These are phyloP conservation scores for Globisporangium nodosum DNA, from an alignment of 352 stramenopile genomes.

Conservation along the genomic window DNA sequence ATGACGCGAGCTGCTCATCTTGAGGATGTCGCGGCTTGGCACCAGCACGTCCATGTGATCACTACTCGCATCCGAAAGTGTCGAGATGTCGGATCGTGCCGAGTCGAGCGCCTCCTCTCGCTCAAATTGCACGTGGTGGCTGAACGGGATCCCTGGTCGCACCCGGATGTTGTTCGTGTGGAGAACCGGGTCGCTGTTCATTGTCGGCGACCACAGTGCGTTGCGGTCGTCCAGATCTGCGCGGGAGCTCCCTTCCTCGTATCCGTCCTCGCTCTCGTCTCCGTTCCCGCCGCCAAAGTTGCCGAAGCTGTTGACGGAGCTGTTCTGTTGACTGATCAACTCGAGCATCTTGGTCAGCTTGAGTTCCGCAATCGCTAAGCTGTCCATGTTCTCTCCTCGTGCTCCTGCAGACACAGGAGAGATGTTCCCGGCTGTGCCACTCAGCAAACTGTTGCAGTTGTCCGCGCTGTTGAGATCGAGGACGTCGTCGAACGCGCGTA, in stretches of 20 bases:
- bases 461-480: conserved; percentile 23
- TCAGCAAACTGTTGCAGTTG: conserved; percentile 1
- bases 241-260: conserved; percentile 22
- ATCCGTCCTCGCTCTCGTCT: conserved; percentile 22
- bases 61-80: conserved; percentile 16
- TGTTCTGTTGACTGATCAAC: conserved; percentile 67
- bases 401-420: background rate
- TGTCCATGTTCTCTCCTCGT: conserved; percentile 48
- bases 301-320: conserved; percentile 51
- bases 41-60: conserved; percentile 56
- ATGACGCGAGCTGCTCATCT: conserved; percentile 82
- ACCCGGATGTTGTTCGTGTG: conserved; percentile 81
- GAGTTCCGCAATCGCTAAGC: conserved; percentile 52
- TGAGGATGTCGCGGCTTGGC: conserved; percentile 76
- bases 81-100: conserved; percentile 46
- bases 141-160: conserved; percentile 10
- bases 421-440: background rate
- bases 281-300: conserved; percentile 21
- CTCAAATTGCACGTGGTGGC: conserved; percentile 16
- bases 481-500: conserved; percentile 70
- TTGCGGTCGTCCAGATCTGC: conserved; percentile 50
- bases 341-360: conserved; percentile 78
- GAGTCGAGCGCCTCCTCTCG: conserved; percentile 28
- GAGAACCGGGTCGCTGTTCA: conserved; percentile 68
- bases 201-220: conserved; percentile 49